Evolutionary conservation across 1,139 yeast genomes (phyloP).

Genomic region (Nakaseomyces kungkrabaensis): DNA sequence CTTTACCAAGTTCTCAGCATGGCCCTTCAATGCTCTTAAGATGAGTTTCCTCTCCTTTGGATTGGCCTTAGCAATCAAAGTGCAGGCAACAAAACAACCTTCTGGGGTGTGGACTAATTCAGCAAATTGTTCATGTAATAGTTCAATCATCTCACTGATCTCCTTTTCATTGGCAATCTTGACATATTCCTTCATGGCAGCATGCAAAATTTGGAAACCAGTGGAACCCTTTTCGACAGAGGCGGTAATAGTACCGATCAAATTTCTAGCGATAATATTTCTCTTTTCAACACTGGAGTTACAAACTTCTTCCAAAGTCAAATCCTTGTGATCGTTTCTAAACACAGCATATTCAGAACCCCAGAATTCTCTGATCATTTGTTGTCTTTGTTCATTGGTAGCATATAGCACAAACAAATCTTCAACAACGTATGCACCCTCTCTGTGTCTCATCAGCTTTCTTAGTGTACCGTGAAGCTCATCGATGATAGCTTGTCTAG

Average conservation of each 20-base stretch:
- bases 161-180: conserved; percentile 58
- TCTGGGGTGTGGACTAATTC: conserved; percentile 93
- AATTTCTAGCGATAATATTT: conserved; percentile 62
- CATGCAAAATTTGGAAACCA: conserved; percentile 92
- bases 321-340: conserved; percentile 59
- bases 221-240: conserved; percentile 93
- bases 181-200: conserved; percentile 86
- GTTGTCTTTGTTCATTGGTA: conserved; percentile 72
- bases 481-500: conserved; percentile 62
- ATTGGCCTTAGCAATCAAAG: conserved; percentile 67
- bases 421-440: conserved; percentile 98
- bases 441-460: conserved; percentile 91
- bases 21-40: conserved; percentile 62
- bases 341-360: conserved; percentile 94
- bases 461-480: conserved; percentile 87
- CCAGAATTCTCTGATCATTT: conserved; percentile 92
- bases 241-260: conserved; percentile 75
- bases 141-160: conserved; percentile 71
- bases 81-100: conserved; percentile 84
- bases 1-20: conserved; percentile 60
- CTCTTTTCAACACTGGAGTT: conserved; percentile 74
- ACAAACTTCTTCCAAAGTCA: conserved; percentile 56
- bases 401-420: conserved; percentile 84
- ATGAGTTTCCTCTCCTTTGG: conserved; percentile 88
- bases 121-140: conserved; percentile 80